Evolutionary conservation across 768 basidiomycete genomes (phyloP), one percentile per base, ranked within the genome.

Genomic region (Mycena venus): DNA sequence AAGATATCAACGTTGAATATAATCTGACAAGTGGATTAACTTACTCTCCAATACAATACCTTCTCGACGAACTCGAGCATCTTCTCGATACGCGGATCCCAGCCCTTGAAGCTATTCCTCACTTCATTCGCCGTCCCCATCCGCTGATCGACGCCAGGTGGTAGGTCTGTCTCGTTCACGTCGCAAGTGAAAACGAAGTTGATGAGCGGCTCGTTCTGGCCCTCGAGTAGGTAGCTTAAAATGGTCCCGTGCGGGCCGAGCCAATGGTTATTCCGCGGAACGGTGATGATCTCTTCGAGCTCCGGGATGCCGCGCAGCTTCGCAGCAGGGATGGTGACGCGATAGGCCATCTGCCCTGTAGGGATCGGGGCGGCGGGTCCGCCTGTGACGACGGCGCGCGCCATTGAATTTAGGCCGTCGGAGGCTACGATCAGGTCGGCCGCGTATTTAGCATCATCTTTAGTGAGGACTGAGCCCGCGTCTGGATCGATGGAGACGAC

Each of bases 161-260:
- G 68, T 9, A 75, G 32, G 17, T 68, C 67, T 15, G 27, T 32
- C 44, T 68, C 66, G 32, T 75, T 70, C 6, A 75, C 74, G 70
- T 75, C 74, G 65, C 63, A 67, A 21, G 74, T 75, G 51, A 75
- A 75, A 0, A 75, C 74, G 17, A 75, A 70, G 74, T 75, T 75
- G 58, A 75, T 70, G 19, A 75, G 68, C 14, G 70, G 61, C 53
- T 75, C 70, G 40, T 75, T 61, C 56, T 65, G 61, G 51, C 74
- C 74, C 27, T 72, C 42, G 32, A 75, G 74, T 32, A 75, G 70
- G 38, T 75, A 75, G 47, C 44, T 59, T 59, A 75, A 23, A 29
- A 75, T 75, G 2, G 74, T 75, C 3, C 74, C 74, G 21, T 72
- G 68, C 1, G 74, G 74, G 17, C 70, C 74, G 21, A 75, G 34